Conservation (phyloP, 345 rosid species). For the Clarkia xantiana region DNA sequence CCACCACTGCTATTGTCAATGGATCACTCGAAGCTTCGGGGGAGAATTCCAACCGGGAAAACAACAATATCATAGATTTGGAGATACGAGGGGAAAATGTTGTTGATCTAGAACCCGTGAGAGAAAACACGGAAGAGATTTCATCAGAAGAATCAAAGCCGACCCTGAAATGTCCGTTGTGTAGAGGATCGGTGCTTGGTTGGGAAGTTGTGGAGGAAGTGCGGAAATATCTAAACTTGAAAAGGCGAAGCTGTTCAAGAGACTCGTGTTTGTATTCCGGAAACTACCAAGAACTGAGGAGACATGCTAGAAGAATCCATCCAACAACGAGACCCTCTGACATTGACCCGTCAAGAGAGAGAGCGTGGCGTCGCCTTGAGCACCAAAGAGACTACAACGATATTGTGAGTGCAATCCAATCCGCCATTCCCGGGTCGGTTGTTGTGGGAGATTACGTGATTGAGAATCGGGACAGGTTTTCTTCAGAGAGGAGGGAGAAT, state of each 20-base stretch:
- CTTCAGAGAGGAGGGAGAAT: constrained; percentile 25
- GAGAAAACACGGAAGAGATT: not conserved
- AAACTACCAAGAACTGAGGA: constrained; percentile 69
- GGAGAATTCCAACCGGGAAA: constrained; percentile 13
- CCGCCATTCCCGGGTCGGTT: constrained; percentile 86
- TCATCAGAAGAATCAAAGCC: constrained; percentile 16
- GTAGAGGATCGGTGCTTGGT: constrained; percentile 58
- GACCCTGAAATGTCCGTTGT: constrained; percentile 61
- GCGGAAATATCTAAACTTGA: constrained; percentile 60
- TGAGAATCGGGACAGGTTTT: constrained; percentile 50
- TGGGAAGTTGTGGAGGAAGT: constrained; percentile 69
- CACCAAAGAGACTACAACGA: constrained; percentile 71
- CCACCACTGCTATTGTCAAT: constrained; percentile 4
- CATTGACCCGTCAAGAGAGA: constrained; percentile 72
- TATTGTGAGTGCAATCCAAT: constrained; percentile 67
- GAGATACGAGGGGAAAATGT: constrained; percentile 21
- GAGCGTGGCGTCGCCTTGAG: constrained; percentile 71
- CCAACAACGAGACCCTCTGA: constrained; percentile 70
- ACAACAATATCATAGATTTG: constrained; percentile 8
- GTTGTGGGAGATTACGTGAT: constrained; percentile 91
- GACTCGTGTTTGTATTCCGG: constrained; percentile 65
- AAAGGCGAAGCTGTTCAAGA: constrained; percentile 67
- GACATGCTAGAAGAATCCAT: constrained; percentile 76
- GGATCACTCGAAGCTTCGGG: constrained; percentile 11
- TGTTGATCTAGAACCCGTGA: constrained; percentile 19